These are phyloP conservation scores for Thymus mandschuricus DNA, from an alignment of 257 asterid genomes.

Conservation along the genomic window DNA sequence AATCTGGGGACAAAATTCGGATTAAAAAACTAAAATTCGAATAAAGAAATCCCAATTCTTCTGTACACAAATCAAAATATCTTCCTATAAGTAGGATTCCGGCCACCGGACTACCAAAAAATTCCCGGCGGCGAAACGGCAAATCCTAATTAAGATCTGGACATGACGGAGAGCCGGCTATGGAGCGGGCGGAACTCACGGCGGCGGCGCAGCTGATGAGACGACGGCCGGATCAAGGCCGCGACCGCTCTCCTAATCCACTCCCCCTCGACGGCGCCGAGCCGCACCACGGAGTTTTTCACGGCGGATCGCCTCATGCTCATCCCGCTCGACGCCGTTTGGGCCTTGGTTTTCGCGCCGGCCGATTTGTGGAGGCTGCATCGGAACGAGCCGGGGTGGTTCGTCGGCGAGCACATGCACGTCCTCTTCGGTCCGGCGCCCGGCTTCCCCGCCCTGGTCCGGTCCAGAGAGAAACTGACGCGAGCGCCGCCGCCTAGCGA, in stretches of 20 bases:
- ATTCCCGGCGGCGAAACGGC: neutral
- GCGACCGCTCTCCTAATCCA: constrained; percentile 51
- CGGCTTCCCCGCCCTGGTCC: constrained; percentile 29
- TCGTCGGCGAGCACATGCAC: constrained; percentile 72
- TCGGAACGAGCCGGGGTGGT: constrained; percentile 74
- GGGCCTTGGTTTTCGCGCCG: neutral
- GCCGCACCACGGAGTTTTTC: constrained; percentile 54
- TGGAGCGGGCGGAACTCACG: constrained; percentile 43
- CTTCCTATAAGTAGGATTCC: neutral
- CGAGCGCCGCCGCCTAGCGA: constrained; percentile 36
- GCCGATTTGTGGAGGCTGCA: constrained; percentile 57
- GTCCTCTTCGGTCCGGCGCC: constrained; percentile 40
- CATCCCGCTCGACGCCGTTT: constrained; percentile 44
- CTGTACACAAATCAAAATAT: neutral
- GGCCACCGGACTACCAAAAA: constrained; percentile 19
- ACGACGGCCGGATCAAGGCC: constrained; percentile 63
- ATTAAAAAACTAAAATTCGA: neutral
- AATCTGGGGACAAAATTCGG: neutral
- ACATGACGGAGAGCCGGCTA: constrained; percentile 49
- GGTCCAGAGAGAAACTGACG: constrained; percentile 43
- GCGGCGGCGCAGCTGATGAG: constrained; percentile 58
- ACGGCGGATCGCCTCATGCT: constrained; percentile 52
- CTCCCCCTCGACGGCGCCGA: constrained; percentile 56
- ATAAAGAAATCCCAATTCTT: neutral
- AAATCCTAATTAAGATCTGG: constrained; percentile 22